Base-by-base conservation (phyloP, 768 basidiomycete species). In the Hypholoma sublateritium region DNA sequence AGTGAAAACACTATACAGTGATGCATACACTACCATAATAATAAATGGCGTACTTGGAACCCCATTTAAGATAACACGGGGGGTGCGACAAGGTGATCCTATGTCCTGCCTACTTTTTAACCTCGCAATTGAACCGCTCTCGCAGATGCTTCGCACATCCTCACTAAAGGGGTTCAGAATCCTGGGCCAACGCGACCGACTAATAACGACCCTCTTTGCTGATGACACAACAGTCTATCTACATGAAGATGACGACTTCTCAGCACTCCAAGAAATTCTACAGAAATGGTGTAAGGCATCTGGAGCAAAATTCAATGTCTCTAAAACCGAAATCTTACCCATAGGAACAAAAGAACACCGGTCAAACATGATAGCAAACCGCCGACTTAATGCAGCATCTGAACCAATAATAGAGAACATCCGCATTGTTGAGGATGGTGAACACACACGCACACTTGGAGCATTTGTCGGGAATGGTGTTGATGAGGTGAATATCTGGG, bases 101-200 rank as follows among this genome's bases (percentile, higher is more conserved):
- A 59, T 78, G 0, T 76, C 72, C 1, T 75, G 76, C 56, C 74
- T n/a, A n/a, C n/a, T n/a, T n/a, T n/a, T n/a, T n/a, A n/a, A n/a
- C n/a, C n/a, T n/a, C n/a, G n/a, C n/a, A 16, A 78, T 78, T 3
- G 77, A 78, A 56, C 71, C 76, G 0, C 68, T 78, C 0, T 72
- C 74, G 0, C 28, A 50, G 4, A 61, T 62, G 47, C 60, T 80
- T 0, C 22, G 74, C 17, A 59, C 62, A 0, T 74, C 74, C 0
- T 34, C 55, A 0, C 54, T 77, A 21, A 44, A 63, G 50, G 72
- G 74, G 0, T 63, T 71, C 1, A 12, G 58, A 49, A 64, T 68
- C 9, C 51, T 53, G 1, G 67, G 59, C 1, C 9, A 28, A 1
- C 17, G 4, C 1, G 63, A 72, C 22, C 36, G 59, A 19, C 48